phyloP scores from a whole-genome alignment of 305 asterid genomes.

The Fraxinus sp. region DNA sequence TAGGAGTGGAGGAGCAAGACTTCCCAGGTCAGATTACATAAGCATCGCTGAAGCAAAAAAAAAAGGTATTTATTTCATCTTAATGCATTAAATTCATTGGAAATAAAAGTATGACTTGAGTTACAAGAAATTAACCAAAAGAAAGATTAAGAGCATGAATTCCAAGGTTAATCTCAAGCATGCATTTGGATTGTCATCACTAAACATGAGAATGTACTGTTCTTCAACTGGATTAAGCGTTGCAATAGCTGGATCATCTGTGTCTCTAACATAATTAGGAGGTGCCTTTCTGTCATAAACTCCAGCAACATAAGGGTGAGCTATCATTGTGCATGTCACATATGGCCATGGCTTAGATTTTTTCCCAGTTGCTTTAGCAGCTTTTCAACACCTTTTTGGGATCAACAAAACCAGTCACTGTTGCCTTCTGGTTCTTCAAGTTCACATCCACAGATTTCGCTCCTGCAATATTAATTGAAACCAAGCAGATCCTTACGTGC shows the following conservation, averaged over 20 bases:
- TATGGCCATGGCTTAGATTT: constrained; percentile 76
- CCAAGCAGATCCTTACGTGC: neutral
- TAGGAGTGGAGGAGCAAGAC: too few relatives aligned
- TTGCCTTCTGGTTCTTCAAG: constrained; percentile 74
- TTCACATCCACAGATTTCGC: constrained; percentile 69
- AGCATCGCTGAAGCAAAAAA: too few relatives aligned
- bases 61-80: too few relatives aligned
- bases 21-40: too few relatives aligned
- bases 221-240: too few relatives aligned
- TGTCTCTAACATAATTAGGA: too few relatives aligned
- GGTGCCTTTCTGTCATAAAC: constrained; percentile 47
- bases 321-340: constrained; percentile 60
- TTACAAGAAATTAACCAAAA: neutral
- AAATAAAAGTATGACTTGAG: too few relatives aligned
- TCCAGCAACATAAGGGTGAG: constrained; percentile 75
- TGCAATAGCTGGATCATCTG: too few relatives aligned
- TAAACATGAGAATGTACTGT: neutral
- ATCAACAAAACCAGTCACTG: constrained; percentile 70
- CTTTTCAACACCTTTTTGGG: constrained; percentile 64
- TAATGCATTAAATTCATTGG: too few relatives aligned
- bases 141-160: too few relatives aligned
- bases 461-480: constrained; percentile 31
- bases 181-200: neutral
- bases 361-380: constrained; percentile 63
- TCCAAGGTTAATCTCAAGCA: neutral